These are phyloP conservation scores for Paecilomyces sp. DNA, from an alignment of 2,329 filamentous ascomycete species.

Conservation along the genomic window DNA sequence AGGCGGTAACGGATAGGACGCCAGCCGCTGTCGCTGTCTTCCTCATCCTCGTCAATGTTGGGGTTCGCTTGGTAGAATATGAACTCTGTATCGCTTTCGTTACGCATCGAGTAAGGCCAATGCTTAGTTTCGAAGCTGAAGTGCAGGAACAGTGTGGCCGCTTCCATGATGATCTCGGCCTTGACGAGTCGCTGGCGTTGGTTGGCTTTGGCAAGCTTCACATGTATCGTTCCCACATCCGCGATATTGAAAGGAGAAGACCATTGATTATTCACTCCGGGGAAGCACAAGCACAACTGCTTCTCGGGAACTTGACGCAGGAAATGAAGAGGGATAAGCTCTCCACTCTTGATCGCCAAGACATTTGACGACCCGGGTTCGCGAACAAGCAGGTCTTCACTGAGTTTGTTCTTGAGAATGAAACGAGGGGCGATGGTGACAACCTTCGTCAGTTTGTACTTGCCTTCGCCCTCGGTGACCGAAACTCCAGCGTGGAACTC, in stretches of 20 bases:
- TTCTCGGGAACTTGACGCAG: constrained; percentile 76
- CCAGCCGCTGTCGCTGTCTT: constrained; percentile 74
- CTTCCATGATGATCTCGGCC: constrained; percentile 84
- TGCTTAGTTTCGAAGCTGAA: constrained; percentile 86
- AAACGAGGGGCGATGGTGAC: constrained; percentile 90
- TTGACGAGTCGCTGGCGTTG: constrained; percentile 83
- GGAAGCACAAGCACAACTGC: constrained; percentile 86
- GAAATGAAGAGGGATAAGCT: constrained; percentile 81
- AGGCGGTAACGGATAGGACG: constrained; percentile 86
- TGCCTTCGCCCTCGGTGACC: constrained; percentile 84
- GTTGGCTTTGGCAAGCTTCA: constrained; percentile 86
- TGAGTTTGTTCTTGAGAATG: constrained; percentile 86
- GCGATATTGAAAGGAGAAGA: constrained; percentile 97
- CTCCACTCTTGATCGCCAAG: constrained; percentile 67
- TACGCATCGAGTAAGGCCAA: constrained; percentile 98
- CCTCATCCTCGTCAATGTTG: constrained; percentile 83
- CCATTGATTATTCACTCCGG: constrained; percentile 94
- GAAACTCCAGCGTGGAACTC: constrained; percentile 91
- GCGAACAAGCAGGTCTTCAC: constrained; percentile 79
- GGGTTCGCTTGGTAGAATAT: constrained; percentile 94
- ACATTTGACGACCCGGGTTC: constrained; percentile 88
- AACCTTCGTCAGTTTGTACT: constrained; percentile 96
- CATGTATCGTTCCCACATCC: constrained; percentile 82
- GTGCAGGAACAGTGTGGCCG: constrained; percentile 87
- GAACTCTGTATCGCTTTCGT: constrained; percentile 95